Conservation (phyloP, 2,329 filamentous ascomycete species). For the Aspergillus pseudoterreus region DNA sequence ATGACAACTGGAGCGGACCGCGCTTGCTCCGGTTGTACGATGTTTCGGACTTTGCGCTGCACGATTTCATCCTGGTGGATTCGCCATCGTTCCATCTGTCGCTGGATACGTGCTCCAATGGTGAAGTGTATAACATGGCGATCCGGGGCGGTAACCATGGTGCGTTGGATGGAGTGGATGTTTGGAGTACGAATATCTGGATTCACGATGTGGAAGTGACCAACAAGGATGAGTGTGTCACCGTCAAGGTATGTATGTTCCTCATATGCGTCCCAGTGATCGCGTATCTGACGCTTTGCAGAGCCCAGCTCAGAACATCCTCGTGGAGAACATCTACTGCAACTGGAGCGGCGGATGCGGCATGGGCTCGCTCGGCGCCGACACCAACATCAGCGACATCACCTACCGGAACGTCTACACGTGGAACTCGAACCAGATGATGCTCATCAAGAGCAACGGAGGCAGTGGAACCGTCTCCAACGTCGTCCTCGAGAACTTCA, state of each 20-base stretch:
- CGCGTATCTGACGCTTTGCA: constrained; percentile 12
- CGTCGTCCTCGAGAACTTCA: constrained; percentile 54
- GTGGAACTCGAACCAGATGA: constrained; percentile 57
- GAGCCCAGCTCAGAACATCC: constrained; percentile 50
- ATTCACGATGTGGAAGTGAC: constrained; percentile 58
- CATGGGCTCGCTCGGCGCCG: constrained; percentile 53
- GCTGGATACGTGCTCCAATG: constrained; percentile 49
- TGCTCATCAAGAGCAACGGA: constrained; percentile 60
- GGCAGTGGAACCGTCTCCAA: constrained; percentile 52
- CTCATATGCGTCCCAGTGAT: background rate
- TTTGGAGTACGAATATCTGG: constrained; percentile 54
- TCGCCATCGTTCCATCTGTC: constrained; percentile 50
- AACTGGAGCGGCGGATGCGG: constrained; percentile 60
- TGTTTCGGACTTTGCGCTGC: constrained; percentile 46
- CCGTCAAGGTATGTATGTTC: constrained; percentile 43
- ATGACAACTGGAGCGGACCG: constrained; percentile 40
- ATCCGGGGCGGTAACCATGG: constrained; percentile 52
- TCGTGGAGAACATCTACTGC: constrained; percentile 60
- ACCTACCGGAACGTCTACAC: constrained; percentile 57
- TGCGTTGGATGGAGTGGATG: constrained; percentile 55
- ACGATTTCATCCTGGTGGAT: constrained; percentile 50
- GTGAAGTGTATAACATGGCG: constrained; percentile 55
- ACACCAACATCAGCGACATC: constrained; percentile 43
- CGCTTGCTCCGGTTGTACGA: constrained; percentile 47
- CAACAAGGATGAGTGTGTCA: constrained; percentile 61